Conservation (phyloP, 2,329 filamentous ascomycete species). For the Aspergillus amoenus region DNA sequence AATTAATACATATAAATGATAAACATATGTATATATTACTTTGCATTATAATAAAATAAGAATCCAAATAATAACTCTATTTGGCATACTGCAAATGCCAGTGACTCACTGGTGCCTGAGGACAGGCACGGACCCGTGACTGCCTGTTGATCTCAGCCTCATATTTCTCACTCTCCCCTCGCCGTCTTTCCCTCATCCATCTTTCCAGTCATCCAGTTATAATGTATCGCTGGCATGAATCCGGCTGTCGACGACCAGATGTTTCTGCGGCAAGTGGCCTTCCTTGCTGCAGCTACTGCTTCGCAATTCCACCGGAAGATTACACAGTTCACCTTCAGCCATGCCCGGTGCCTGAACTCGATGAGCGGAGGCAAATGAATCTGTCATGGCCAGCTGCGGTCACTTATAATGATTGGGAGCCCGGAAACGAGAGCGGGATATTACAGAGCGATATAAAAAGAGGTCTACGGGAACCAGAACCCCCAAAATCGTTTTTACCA, state of each 20-base stretch:
- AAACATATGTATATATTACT: no score
- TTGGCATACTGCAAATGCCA: no score
- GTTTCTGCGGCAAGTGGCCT: neutral
- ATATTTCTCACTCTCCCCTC: neutral
- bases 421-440: no score
- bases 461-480: neutral
- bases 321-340: neutral
- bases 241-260: slow-evolving; percentile 2
- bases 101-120: neutral
- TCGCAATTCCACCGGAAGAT: neutral
- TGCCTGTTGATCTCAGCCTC: neutral
- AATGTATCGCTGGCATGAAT: slow-evolving; percentile 5
- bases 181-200: neutral
- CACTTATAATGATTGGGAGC: neutral
- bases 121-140: neutral
- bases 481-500: neutral
- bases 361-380: neutral
- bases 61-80: no score
- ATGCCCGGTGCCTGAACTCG: neutral
- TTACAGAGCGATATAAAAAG: neutral
- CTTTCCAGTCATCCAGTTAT: neutral
- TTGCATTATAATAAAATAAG: no score
- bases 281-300: slow-evolving; percentile 1
- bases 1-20: no score
- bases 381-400: neutral